phyloP scores from a whole-genome alignment of 116 monocot genomes.

The Cymodocea nodosa region DNA sequence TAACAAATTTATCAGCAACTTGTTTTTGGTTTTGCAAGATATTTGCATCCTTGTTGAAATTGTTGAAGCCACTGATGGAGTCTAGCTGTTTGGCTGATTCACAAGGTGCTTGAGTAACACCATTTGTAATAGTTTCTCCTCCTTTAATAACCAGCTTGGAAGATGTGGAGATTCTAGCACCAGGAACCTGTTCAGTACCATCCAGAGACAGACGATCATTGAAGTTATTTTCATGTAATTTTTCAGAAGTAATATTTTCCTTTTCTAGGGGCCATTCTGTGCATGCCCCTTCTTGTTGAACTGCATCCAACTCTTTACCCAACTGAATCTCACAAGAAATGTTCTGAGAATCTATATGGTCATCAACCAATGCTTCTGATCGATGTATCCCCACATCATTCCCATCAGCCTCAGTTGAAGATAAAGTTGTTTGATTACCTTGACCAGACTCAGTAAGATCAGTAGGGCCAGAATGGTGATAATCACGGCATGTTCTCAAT shows the following conservation, averaged over 20 bases:
- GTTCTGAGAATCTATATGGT: slow-evolving; percentile 20
- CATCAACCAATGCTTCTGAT: slow-evolving; percentile 19
- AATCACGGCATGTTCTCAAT: slow-evolving; percentile 46
- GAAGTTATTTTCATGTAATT: slow-evolving; percentile 7
- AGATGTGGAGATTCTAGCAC: slow-evolving; percentile 4
- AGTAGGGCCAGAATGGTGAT: slow-evolving; percentile 14
- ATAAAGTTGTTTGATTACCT: slow-evolving; percentile 18
- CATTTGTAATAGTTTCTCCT: slow-evolving; percentile 17
- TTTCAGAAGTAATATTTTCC: slow-evolving; percentile 15
- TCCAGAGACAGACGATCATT: slow-evolving; percentile 11
- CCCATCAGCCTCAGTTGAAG: slow-evolving; percentile 11
- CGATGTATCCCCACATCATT: slow-evolving; percentile 13
- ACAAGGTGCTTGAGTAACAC: slow-evolving; percentile 7
- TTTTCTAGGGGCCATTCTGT: slow-evolving; percentile 1
- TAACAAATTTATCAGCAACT: slow-evolving; percentile 12
- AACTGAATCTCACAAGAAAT: slow-evolving; percentile 18
- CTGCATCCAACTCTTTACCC: slow-evolving; percentile 32
- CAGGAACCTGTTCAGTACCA: slow-evolving; percentile 12
- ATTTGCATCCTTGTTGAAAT: slow-evolving; percentile 8
- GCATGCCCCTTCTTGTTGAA: slow-evolving; percentile 7
- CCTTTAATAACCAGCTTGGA: slow-evolving; percentile 16
- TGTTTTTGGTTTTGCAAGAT: slow-evolving; percentile 14
- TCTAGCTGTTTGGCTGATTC: slow-evolving; percentile 6
- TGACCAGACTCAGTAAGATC: slow-evolving; percentile 12
- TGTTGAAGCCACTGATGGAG: slow-evolving; percentile 4